Evolutionary conservation across 2,329 filamentous ascomycete species (phyloP), one percentile per base, ranked within the genome.

Genomic region (Pyrenochaeta sp.): DNA sequence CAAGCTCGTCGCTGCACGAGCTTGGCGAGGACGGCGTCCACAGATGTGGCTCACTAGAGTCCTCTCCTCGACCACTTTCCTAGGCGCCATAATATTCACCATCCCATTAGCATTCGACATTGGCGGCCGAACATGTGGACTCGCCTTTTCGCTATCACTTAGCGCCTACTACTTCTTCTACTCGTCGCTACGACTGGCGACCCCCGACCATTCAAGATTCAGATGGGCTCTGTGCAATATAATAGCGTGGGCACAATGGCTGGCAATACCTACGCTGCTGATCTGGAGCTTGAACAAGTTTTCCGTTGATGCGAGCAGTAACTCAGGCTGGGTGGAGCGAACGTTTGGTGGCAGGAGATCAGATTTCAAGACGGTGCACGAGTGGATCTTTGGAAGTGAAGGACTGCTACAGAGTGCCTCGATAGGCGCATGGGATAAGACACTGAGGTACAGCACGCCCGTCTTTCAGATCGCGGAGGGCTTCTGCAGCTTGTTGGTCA

Each of bases 31-130:
- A 65, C 71, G 65, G 76, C 77, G 72, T 73, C 78, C 79, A 81
- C 81, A 82, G 80, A 96, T 97, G 91, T 93, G 90, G 90, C 84
- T 94, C 79, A 88, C 93, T 79, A 89, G 90, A 77, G 85, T 90
- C 77, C 76, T 93, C 69, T 92, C 92, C 74, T 92, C 92, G 80
- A 84, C 90, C 75, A 80, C 92, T 80, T 98, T 97, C 81, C 88
- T 98, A 71, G 86, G 93, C 80, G 91, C 91, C 80, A 93, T 97
- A 78, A 89, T 98, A 75, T 91, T 98, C 76, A 97, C 93, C 62
- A 95, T 99, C 76, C 95, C 95, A 61, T 89, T 99, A 76, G 92
- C 94, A 72, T 98, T 98, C 82, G 95, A 99, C 86, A 94, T 98
- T 73, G 95, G 95, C 76, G 95, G 95, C 62, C 90, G 92, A 72